These are phyloP conservation scores for Cladophialophora bantiana DNA, from an alignment of 2,329 filamentous ascomycete species.

Conservation along the genomic window DNA sequence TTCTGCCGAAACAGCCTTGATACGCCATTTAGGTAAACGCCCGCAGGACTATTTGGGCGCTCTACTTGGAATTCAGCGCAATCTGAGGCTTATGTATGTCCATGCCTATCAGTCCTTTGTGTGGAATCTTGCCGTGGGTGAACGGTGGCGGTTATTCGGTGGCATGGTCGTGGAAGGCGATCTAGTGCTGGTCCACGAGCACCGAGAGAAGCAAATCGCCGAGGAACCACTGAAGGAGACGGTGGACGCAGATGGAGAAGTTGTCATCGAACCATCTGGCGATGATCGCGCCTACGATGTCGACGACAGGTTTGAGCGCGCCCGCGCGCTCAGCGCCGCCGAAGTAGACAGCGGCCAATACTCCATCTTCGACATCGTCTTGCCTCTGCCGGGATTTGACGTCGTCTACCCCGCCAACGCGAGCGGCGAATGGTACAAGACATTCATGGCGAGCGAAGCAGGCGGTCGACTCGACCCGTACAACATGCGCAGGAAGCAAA, in stretches of 20 bases:
- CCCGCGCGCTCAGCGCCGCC: conserved; percentile 75
- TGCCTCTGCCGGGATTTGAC: conserved; percentile 92
- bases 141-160: conserved; percentile 79
- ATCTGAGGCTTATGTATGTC: conserved; percentile 89
- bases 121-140: conserved; percentile 86
- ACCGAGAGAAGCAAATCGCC: conserved; percentile 55
- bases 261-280: conserved; percentile 67
- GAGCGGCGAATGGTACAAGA: conserved; percentile 81
- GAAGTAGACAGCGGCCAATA: conserved; percentile 80
- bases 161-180: conserved; percentile 80
- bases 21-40: conserved; percentile 71
- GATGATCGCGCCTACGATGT: conserved; percentile 62
- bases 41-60: conserved; percentile 80
- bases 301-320: conserved; percentile 69
- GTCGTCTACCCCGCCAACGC: conserved; percentile 84
- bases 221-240: conserved; percentile 44
- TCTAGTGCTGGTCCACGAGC: conserved; percentile 72
- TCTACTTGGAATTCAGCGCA: conserved; percentile 78
- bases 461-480: conserved; percentile 82
- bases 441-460: conserved; percentile 81
- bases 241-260: conserved; percentile 68
- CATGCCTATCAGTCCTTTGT: conserved; percentile 95
- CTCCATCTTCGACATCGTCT: conserved; percentile 84
- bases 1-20: conserved; percentile 77
- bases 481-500: conserved; percentile 84